These are phyloP conservation scores for sorghum (Sorghum bicolor) DNA, from an alignment of 176 grass and related monocot genomes.

Conservation along the genomic window DNA sequence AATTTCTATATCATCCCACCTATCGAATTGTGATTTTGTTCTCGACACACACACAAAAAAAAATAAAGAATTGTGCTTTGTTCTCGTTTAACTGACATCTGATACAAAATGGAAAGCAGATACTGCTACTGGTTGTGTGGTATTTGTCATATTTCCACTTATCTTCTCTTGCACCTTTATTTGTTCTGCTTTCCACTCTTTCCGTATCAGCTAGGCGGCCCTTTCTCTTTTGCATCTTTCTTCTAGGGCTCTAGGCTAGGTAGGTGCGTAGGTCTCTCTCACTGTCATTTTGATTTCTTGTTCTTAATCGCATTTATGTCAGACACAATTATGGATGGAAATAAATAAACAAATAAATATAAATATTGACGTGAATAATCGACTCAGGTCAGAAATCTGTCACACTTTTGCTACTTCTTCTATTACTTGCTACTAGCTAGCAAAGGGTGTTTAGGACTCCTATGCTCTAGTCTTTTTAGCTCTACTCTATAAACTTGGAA, in stretches of 20 bases:
- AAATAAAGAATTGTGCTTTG: neutral
- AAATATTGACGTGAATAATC: too few relatives aligned
- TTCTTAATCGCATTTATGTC: neutral
- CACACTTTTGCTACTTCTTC: too few relatives aligned
- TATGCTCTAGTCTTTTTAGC: too few relatives aligned
- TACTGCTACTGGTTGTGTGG: neutral
- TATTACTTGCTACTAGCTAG: too few relatives aligned
- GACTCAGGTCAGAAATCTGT: too few relatives aligned
- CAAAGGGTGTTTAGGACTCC: too few relatives aligned
- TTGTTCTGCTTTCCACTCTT: neutral
- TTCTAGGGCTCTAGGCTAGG: neutral
- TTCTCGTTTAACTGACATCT: neutral
- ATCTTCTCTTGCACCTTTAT: neutral
- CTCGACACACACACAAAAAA: too few relatives aligned
- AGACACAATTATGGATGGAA: neutral
- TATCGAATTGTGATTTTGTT: neutral
- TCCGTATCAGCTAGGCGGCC: neutral
- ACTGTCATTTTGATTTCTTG: neutral
- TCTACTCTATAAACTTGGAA: too few relatives aligned
- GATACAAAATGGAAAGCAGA: neutral
- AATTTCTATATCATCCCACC: neutral
- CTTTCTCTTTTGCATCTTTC: neutral
- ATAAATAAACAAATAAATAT: neutral
- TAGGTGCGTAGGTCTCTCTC: neutral
- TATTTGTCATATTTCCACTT: slow-evolving; percentile 27